These are phyloP conservation scores for Mallotus nudiflorus DNA, from an alignment of 345 rosid genomes.

Conservation along the genomic window DNA sequence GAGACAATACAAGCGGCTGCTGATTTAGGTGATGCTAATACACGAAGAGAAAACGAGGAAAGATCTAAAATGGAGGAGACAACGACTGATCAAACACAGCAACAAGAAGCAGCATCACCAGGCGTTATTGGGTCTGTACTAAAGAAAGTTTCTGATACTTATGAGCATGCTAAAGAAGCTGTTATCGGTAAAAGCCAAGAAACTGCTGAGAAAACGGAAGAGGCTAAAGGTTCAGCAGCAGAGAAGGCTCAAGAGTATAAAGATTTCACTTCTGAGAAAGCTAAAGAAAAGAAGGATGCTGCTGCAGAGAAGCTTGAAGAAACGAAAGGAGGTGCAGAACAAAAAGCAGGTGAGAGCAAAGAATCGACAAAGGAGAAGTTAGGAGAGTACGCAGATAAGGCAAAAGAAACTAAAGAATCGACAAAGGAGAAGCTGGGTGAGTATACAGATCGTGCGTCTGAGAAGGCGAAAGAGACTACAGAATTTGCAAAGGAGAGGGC, in stretches of 20 bases:
- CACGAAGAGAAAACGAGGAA: conserved; percentile 22
- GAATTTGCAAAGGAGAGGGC: conserved; percentile 20
- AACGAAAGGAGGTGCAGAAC: background rate
- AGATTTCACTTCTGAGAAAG: background rate
- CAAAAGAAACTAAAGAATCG: conserved; percentile 28
- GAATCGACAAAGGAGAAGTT: conserved; percentile 25
- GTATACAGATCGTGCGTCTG: conserved; percentile 20
- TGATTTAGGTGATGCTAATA: conserved; percentile 48
- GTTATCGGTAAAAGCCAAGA: conserved; percentile 54
- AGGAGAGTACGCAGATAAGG: conserved; percentile 28
- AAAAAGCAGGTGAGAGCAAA: conserved; percentile 19
- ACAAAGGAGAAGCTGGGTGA: conserved; percentile 18
- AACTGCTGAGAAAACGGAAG: conserved; percentile 11
- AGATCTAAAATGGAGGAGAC: background rate
- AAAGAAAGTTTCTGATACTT: conserved; percentile 51
- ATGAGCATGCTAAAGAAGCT: conserved; percentile 58
- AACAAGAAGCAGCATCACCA: conserved; percentile 42
- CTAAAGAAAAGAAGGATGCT: background rate
- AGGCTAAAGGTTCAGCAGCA: background rate
- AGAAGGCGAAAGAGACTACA: conserved; percentile 17
- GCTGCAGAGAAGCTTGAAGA: background rate
- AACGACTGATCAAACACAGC: conserved; percentile 17
- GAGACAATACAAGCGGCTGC: conserved; percentile 43
- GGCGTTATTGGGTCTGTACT: conserved; percentile 64
- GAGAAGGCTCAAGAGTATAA: conserved; percentile 2